Base-by-base conservation (phyloP, 176 grass and related monocot genomes). In the Rhipidocladum racemiflorum region DNA sequence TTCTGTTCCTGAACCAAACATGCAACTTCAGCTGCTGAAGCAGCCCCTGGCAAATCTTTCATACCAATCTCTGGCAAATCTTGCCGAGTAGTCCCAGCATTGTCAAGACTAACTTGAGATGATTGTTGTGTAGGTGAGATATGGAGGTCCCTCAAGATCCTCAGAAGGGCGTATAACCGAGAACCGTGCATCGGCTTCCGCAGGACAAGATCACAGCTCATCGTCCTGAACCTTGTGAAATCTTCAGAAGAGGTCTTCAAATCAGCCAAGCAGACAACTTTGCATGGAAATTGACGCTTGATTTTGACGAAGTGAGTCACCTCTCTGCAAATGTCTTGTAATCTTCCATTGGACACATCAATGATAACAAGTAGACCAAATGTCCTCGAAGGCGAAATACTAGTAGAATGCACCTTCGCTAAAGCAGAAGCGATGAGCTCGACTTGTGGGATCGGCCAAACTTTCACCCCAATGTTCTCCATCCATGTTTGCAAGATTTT, bases 101-200 rank as follows among this genome's bases (percentile, higher is more conserved):
- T 49, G 9, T 64, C 84, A 55, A 24, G 24, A 8, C 78, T 38
- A 55, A 49, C 36, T 28, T 77, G 83, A 15, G 66, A 44, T 13
- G 64, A 35, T 2, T 6, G 7, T 3, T 44, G 76, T 18, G 64
- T 30, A 6, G 78, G 42, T 43, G 64, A 81, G 11, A 2, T 44
- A 49, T 89, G 87, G 8, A 85, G 70, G 6, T 89, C 87, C 36
- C 45, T 76, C 77, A 85, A 40, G 35, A n/a, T n/a, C 77, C 7
- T 34, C 1, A 89, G 44, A 15, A 89, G 71, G 11, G 65, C 44
- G 29, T 78, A 76, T 16, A 97, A 39, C 27, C 89, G 87, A 61
- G 94, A 90, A 16, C 91, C 89, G 21, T 94, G 94, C 68, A 94
- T 73, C 4, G 94, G 94, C 34, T 97, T 97, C 51, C 83, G 83